A percentile compares a stretch with the other conserved stretches of the same genome.
Conservation (phyloP, 1,139 yeast genomes). For the Zygosaccharomyces sapae region DNA sequence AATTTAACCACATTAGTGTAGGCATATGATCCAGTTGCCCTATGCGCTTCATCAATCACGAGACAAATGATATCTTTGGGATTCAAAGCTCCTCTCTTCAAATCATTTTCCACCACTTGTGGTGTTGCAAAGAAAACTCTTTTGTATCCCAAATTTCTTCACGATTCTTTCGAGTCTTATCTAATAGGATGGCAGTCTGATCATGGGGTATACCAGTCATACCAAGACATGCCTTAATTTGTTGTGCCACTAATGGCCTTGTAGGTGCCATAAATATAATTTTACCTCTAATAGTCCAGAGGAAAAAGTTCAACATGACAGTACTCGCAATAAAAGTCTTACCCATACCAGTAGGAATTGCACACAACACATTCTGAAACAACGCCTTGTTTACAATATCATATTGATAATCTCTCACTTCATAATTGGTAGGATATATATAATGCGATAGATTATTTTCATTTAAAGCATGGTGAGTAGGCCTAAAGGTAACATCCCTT, state of each 20-base stretch:
- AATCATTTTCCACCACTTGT: constrained; percentile 89
- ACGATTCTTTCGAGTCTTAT: constrained; percentile 61
- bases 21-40: constrained; percentile 86
- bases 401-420: constrained; percentile 81
- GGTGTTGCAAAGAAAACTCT: constrained; percentile 93
- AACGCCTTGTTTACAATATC: constrained; percentile 72
- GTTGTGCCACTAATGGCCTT: constrained; percentile 94
- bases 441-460: constrained; percentile 45
- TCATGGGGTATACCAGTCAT: constrained; percentile 76
- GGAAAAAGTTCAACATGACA: constrained; percentile 79
- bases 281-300: constrained; percentile 79
- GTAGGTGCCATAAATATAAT: constrained; percentile 96
- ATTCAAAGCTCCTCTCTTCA: constrained; percentile 65
- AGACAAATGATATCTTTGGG: constrained; percentile 71
- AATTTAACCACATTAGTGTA: constrained; percentile 76
- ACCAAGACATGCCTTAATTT: constrained; percentile 86
- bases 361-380: constrained; percentile 72
- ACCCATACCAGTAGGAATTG: constrained; percentile 96
- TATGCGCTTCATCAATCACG: constrained; percentile 92
- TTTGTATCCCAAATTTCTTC: constrained; percentile 69
- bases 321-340: constrained; percentile 94
- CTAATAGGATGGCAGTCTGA: constrained; percentile 77
- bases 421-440: constrained; percentile 81
- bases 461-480: constrained; percentile 51
- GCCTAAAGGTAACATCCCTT: constrained; percentile 36